phyloP scores from a whole-genome alignment of 2,329 filamentous ascomycete genomes.

The Fusarium subtropicale region DNA sequence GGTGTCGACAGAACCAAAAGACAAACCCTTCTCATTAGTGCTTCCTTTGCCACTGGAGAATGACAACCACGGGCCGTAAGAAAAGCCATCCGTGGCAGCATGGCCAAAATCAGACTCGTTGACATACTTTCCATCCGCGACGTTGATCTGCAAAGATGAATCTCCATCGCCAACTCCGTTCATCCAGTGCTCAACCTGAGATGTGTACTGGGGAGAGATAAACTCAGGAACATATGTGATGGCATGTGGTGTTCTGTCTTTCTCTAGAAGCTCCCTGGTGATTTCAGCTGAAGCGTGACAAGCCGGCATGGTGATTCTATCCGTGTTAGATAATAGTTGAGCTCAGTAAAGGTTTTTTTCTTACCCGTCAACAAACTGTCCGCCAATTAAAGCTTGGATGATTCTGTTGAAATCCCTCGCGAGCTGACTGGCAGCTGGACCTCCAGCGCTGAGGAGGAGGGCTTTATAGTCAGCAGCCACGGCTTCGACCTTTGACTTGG shows the following conservation, averaged over 20 bases:
- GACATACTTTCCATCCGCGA: constrained; percentile 28
- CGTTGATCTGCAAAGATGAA: constrained; percentile 19
- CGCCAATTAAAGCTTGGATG: constrained; percentile 26
- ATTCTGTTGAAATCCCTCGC: constrained; percentile 23
- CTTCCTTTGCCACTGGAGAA: constrained; percentile 17
- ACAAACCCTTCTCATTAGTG: constrained; percentile 7
- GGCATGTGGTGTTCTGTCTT: constrained; percentile 29
- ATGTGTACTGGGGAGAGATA: constrained; percentile 23
- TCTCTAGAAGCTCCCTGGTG: constrained; percentile 21
- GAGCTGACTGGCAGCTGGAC: constrained; percentile 11
- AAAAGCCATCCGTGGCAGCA: constrained; percentile 27
- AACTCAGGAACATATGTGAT: constrained; percentile 37
- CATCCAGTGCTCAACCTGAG: constrained; percentile 34
- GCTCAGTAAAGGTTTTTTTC: fast-evolving
- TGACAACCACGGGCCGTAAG: constrained; percentile 33
- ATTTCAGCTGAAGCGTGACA: constrained; percentile 36
- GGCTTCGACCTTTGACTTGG: constrained; percentile 29
- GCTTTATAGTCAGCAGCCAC: constrained; percentile 21
- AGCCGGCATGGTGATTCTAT: constrained; percentile 35
- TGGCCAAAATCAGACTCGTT: constrained; percentile 36
- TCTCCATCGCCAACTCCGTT: constrained; percentile 35
- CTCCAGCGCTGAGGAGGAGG: constrained; percentile 10
- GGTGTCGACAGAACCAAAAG: constrained; percentile 18
- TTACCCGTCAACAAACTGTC: constrained; percentile 23
- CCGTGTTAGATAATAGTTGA: neutral